phyloP scores from a whole-genome alignment of 2,329 filamentous ascomycete species.

The Hymenoscyphus fraxineus region DNA sequence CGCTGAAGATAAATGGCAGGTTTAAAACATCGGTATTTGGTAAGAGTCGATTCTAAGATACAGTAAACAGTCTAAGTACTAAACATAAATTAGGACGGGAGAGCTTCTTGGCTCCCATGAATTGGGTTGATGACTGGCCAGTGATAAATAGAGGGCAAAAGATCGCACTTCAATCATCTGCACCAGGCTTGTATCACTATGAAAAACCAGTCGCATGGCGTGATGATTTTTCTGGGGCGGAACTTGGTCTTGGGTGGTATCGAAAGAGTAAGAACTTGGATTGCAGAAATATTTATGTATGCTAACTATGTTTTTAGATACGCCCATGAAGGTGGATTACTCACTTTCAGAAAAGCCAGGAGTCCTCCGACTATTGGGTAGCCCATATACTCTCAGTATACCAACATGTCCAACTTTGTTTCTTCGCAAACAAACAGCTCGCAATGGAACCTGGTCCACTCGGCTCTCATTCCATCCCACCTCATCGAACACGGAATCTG shows the following conservation, averaged over 20 bases:
- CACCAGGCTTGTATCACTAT: not conserved
- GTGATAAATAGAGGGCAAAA: constrained; percentile 20
- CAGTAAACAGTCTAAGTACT: constrained; percentile 25
- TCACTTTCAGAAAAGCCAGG: constrained; percentile 43
- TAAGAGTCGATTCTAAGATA: not conserved
- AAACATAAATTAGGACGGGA: constrained; percentile 17
- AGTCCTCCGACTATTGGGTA: constrained; percentile 15
- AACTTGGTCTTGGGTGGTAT: constrained; percentile 40
- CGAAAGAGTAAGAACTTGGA: constrained; percentile 34
- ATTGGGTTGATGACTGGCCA: constrained; percentile 26
- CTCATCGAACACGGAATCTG: constrained; percentile 46
- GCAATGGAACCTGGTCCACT: constrained; percentile 41
- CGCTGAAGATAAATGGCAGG: not conserved
- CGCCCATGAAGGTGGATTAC: constrained; percentile 45
- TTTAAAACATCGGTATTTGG: constrained; percentile 17
- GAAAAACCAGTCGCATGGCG: constrained; percentile 26
- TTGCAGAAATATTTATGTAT: too few species aligned
- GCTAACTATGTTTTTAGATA: constrained; percentile 36
- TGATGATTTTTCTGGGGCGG: constrained; percentile 37
- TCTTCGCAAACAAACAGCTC: constrained; percentile 50
- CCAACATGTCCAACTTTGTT: constrained; percentile 51
- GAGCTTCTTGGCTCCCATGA: constrained; percentile 20
- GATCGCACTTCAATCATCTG: constrained; percentile 6
- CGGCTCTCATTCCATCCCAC: constrained; percentile 45
- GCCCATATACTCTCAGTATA: constrained; percentile 47